Evolutionary conservation across 768 basidiomycete species (phyloP), one percentile per base, ranked within the genome.

Genomic region (Tephrocybe rancida): DNA sequence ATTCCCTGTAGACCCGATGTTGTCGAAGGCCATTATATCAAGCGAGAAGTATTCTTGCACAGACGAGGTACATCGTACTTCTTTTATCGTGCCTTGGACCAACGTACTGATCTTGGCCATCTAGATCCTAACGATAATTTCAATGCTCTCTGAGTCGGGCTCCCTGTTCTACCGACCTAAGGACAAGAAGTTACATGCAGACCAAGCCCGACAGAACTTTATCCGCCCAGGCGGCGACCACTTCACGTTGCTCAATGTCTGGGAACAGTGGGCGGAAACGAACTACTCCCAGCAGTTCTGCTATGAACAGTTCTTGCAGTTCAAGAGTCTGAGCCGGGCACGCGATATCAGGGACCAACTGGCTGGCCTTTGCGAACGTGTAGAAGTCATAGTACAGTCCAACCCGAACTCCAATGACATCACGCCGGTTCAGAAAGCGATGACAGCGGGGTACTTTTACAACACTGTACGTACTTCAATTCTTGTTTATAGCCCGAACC

Each of bases 251-350:
- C 79, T 99, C 24, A 98, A 98, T 67, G 93, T 98, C 11, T 98
- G 95, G 90, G 95, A 98, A 67, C 95, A 98, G 65, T 99, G 97
- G 97, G 91, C 91, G 18, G 97, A 99, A 58, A 92, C 95, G 21
- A 94, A 94, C 64, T 98, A 95, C 67, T 95, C 93, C 19, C 93
- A 98, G 67, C 92, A 95, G 63, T 97, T 93, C 73, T 95, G 93
- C 64, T 97, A 95, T 67, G 95, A 96, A 65, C 92, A 95, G 59
- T 98, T 92, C 73, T 70, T 97, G 44, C 95, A 96, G 67, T 95
- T 88, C 80, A 97, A 98, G 80, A 92, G 90, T 57, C 75, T 99
- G 22, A 90, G 88, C 63, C 83, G 97, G 34, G 96, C 97, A 0
- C 87, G 97, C 24, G 96, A 99, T 70, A 96, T 99, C 61, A 86